phyloP scores from a whole-genome alignment of 139 green algal genomes.

The Chlamydomonas sp. region DNA sequence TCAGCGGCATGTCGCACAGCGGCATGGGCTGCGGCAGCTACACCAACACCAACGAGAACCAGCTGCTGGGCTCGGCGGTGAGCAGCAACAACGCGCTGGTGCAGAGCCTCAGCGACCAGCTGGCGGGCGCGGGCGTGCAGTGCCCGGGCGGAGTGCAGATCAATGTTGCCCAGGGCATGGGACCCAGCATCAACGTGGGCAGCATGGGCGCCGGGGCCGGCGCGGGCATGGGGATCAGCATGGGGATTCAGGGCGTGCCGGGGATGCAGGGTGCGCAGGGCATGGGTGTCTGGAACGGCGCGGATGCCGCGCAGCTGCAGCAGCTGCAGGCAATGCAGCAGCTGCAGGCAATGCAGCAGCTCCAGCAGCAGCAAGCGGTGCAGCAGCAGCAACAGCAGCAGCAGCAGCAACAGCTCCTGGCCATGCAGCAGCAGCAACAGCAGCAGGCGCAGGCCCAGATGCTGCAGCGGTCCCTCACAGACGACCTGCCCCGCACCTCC shows the following conservation, averaged over 20 bases:
- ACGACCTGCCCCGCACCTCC: constrained; percentile 17
- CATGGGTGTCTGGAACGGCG: not conserved
- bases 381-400: not conserved
- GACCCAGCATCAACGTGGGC: too few species aligned
- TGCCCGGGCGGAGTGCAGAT: too few species aligned
- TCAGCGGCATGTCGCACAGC: constrained; percentile 18
- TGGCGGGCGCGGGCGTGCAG: not conserved
- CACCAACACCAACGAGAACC: not conserved
- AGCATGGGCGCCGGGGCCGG: too few species aligned
- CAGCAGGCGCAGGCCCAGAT: not conserved
- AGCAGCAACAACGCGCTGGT: constrained; percentile 17
- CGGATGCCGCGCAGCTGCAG: constrained; percentile 14
- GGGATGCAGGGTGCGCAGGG: not conserved
- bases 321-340: not conserved
- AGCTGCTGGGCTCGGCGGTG: constrained; percentile 4
- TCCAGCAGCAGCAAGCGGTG: not conserved
- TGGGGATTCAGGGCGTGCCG: not conserved
- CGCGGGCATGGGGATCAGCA: too few species aligned
- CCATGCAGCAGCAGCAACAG: constrained; percentile 14
- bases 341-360: constrained; percentile 6
- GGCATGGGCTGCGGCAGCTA: not conserved
- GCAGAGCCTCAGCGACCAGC: constrained; percentile 5
- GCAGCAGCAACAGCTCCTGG: not conserved
- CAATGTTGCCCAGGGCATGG: too few species aligned
- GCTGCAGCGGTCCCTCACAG: constrained; percentile 20